phyloP scores from a whole-genome alignment of 352 stramenopile genomes.

The Phytophthora boehmeriae region DNA sequence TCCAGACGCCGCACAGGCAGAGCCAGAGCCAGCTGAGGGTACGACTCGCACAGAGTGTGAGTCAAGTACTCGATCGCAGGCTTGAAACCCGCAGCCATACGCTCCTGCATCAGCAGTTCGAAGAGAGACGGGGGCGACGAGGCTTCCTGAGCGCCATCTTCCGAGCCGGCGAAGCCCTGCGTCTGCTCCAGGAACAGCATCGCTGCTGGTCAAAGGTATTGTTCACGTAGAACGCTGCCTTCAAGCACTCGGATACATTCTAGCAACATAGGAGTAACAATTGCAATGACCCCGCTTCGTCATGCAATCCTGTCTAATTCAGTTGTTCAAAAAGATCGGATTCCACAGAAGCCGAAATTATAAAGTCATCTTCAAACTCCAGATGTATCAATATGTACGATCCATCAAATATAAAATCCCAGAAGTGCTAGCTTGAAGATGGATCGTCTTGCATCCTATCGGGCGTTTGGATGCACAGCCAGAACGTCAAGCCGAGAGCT shows the following conservation, averaged over 20 bases:
- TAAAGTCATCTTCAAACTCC: too few relatives aligned
- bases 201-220: conserved; percentile 1
- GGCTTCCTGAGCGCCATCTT: conserved; percentile 10
- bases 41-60: conserved; percentile 74
- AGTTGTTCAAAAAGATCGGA: too few relatives aligned
- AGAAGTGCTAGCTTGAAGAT: conserved; percentile 16
- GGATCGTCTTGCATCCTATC: conserved; percentile 33
- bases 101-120: conserved; percentile 89
- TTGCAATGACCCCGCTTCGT: neutral
- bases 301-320: neutral
- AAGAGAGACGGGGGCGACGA: conserved; percentile 70
- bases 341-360: too few relatives aligned
- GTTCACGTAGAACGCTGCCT: neutral
- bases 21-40: conserved; percentile 59
- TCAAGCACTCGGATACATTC: conserved; percentile 2
- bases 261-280: neutral
- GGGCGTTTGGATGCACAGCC: conserved; percentile 12
- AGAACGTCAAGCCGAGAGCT: neutral
- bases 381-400: too few relatives aligned
- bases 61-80: conserved; percentile 79
- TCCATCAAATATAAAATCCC: too few relatives aligned
- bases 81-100: conserved; percentile 78
- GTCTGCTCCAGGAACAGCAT: conserved; percentile 88
- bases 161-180: conserved; percentile 56
- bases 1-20: conserved; percentile 73